Base-by-base conservation (phyloP, 176 grass and related monocot species). In the Phoenix dactylifera region DNA sequence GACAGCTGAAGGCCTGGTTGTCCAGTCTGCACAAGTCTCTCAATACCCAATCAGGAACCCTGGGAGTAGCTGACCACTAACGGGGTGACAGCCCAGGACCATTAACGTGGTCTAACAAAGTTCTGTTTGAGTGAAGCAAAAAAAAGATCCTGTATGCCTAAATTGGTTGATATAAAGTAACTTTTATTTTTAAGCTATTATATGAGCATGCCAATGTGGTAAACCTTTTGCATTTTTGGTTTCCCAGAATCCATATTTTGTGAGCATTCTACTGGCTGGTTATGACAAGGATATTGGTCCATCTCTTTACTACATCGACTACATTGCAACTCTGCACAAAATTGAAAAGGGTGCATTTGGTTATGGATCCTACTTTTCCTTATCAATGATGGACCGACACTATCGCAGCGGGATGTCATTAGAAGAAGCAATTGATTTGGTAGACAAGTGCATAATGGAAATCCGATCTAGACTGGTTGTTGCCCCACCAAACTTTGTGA, bases 301-400 rank as follows among this genome's bases (percentile, higher is more conserved):
- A n/a, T 98, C 93, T 19, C 51, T 98, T 65, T 92, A 89, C 65
- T 92, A 98, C 64, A 92, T 98, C 0, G 93, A 92, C 67, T 98
- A 92, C 67, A 98, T 92, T 19, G 81, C 84, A 7, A 98, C 93
- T 0, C 18, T 98, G 2, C 93, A 98, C 76, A 98, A 98, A 54
- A 83, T 98, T 22, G 93, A 92, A 18, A 98, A 98, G 15, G 93
- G 93, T 0, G 93, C 81, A 55, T 98, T 98, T 24, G 93, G 93
- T 4, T 98, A 86, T 0, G 93, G 76, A 4, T 92, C 81, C 0
- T 92, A 91, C 29, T 98, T 98, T 52, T 75, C 77, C 26, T 65
- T 92, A 24, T 80, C 93, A 0, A 71, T 98, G 73, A 98, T 98
- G 93, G 87, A 92, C 67, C 77, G 89, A 14, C 19, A 80, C 26